These are phyloP conservation scores for Cicer pinnatifidum DNA, from an alignment of 306 rosid species.

Conservation along the genomic window DNA sequence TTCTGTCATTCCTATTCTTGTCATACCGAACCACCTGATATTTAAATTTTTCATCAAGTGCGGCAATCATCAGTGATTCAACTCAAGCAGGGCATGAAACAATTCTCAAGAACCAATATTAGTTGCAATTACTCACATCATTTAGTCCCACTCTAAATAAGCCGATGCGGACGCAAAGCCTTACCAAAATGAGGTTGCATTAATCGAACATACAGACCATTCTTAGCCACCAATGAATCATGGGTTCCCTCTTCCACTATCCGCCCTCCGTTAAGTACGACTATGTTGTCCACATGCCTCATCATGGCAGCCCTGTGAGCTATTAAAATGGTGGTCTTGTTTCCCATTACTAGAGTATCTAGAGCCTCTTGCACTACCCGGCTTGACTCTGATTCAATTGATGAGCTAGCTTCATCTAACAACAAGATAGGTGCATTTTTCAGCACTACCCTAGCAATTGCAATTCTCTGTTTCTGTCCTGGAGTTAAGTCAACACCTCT, in stretches of 20 bases:
- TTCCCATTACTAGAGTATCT: constrained; percentile 97
- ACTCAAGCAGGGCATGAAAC: constrained; percentile 53
- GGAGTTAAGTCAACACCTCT: constrained; percentile 98
- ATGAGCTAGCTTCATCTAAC: constrained; percentile 97
- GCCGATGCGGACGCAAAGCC: constrained; percentile 91
- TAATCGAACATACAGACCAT: constrained; percentile 88
- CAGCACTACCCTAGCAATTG: constrained; percentile 90
- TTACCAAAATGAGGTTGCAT: constrained; percentile 99
- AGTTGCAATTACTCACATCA: constrained; percentile 43
- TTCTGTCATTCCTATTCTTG: constrained; percentile 48
- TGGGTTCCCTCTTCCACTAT: constrained; percentile 95
- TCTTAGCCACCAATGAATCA: constrained; percentile 81
- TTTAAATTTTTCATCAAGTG: constrained; percentile 46
- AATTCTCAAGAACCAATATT: constrained; percentile 48
- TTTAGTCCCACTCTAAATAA: constrained; percentile 55
- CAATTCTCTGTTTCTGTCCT: constrained; percentile 99
- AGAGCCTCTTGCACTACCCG: constrained; percentile 99
- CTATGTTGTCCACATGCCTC: constrained; percentile 97
- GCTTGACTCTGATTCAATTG: constrained; percentile 98
- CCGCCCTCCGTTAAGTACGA: constrained; percentile 97
- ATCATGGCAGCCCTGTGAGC: constrained; percentile 99
- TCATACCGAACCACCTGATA: constrained; percentile 46
- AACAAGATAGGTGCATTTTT: constrained; percentile 95
- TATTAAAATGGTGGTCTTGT: constrained; percentile 95
- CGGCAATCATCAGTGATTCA: constrained; percentile 47